Percentiles rank a stretch among this genome's conserved stretches.
Conservation (phyloP, 306 rosid species). For the Acacia crassicarpa region DNA sequence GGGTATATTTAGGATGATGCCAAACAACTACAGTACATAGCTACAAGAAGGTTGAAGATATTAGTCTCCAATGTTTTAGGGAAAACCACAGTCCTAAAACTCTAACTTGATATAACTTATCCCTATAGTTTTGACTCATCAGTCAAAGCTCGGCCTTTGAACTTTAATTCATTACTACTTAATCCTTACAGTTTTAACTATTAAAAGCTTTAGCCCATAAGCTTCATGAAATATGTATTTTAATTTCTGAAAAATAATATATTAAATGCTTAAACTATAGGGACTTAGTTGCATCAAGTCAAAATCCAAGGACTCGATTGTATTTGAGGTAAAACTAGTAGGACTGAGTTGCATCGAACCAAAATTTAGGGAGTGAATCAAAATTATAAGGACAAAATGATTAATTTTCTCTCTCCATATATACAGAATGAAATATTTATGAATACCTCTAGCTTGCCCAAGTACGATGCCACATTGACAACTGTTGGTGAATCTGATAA, state of each 20-base stretch:
- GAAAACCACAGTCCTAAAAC: no score
- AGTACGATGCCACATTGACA: slow-evolving; percentile 46
- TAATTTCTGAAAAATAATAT: not conserved
- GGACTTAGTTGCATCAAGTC: not conserved
- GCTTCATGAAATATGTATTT: not conserved
- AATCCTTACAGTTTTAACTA: not conserved
- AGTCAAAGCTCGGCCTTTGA: no score
- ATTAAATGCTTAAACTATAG: no score
- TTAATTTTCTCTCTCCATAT: no score
- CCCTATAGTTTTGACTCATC: not conserved
- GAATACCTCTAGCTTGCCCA: slow-evolving; percentile 35
- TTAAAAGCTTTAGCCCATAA: not conserved
- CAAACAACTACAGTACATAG: not conserved
- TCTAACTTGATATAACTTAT: not conserved
- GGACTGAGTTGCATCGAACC: not conserved
- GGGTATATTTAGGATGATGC: no score
- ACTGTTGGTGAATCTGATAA: slow-evolving; percentile 46
- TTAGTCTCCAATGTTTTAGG: not conserved
- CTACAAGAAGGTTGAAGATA: not conserved
- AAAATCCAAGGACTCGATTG: not conserved
- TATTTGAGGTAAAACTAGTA: not conserved
- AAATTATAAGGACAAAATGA: no score
- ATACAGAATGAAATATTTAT: no score
- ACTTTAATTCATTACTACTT: no score
- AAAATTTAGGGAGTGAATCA: no score